Evolutionary conservation across 345 rosid genomes (phyloP).

Genomic region (Psidium friedrichsthalianum): DNA sequence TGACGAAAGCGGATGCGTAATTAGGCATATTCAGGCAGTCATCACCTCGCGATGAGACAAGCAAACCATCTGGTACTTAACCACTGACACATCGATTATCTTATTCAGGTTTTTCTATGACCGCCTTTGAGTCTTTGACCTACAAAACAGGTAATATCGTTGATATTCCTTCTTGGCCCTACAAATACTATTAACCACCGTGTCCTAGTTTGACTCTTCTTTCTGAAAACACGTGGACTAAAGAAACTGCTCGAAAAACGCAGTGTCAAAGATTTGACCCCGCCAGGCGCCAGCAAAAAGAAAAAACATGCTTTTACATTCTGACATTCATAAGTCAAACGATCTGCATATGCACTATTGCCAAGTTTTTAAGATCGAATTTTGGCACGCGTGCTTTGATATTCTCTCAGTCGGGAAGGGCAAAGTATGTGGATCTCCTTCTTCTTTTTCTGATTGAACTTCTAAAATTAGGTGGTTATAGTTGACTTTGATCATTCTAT

Average conservation of each 20-base stretch:
- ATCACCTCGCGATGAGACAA: not conserved
- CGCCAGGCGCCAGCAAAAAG: no score
- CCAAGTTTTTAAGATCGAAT: not conserved
- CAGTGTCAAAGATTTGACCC: not conserved
- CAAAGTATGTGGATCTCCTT: not conserved
- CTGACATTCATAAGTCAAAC: not conserved
- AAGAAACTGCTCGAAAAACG: not conserved
- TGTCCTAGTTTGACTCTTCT: not conserved
- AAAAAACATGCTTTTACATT: not conserved
- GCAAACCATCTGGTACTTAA: not conserved
- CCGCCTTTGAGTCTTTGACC: not conserved
- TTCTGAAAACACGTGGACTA: not conserved
- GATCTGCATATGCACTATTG: not conserved
- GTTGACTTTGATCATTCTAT: not conserved
- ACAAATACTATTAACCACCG: not conserved
- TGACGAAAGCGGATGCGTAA: not conserved
- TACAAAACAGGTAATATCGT: not conserved
- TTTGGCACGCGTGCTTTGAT: not conserved
- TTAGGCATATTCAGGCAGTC: not conserved
- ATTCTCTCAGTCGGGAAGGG: not conserved
- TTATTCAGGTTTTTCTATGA: not conserved
- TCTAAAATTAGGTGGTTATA: not conserved
- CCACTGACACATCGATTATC: not conserved
- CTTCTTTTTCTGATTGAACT: not conserved
- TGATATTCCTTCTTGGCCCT: not conserved